phyloP scores from a whole-genome alignment of 1,284 basidiomycete genomes.

The Pterulicium gracile region DNA sequence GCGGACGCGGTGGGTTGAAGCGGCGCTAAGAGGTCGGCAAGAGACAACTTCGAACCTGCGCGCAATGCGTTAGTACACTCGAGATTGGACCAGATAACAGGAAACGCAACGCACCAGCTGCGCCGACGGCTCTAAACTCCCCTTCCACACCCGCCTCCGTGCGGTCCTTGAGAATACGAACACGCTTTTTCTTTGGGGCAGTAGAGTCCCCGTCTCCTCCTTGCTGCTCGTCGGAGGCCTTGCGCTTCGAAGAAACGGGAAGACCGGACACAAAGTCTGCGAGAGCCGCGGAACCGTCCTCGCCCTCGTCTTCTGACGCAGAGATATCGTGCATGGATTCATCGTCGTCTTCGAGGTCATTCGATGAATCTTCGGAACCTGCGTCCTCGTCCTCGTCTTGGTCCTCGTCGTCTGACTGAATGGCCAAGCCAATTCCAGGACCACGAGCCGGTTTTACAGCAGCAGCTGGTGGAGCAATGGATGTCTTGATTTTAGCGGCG shows the following conservation, averaged over 20 bases:
- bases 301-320: constrained; percentile 49
- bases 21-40: constrained; percentile 71
- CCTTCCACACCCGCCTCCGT: constrained; percentile 70
- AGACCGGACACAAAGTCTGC: constrained; percentile 66
- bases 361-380: constrained; percentile 25
- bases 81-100: constrained; percentile 3
- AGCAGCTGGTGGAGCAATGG: no score
- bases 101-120: constrained; percentile 27
- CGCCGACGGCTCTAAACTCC: constrained; percentile 48
- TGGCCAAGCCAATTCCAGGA: no score
- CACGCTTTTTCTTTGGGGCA: constrained; percentile 31
- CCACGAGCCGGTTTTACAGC: no score
- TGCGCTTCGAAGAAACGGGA: constrained; percentile 58
- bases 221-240: constrained; percentile 28
- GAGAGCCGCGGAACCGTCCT: constrained; percentile 54
- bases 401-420: constrained; percentile 20
- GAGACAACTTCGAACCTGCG: constrained; percentile 44
- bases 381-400: constrained; percentile 25
- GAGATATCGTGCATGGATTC: constrained; percentile 34
- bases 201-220: not conserved
- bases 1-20: constrained; percentile 51
- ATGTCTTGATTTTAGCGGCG: not conserved
- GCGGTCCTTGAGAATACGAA: constrained; percentile 56
- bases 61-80: constrained; percentile 7
- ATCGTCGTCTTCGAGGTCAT: constrained; percentile 19